Base-by-base conservation (phyloP, 192 early-diverging fungal genomes). In the Dissophora globulifera region DNA sequence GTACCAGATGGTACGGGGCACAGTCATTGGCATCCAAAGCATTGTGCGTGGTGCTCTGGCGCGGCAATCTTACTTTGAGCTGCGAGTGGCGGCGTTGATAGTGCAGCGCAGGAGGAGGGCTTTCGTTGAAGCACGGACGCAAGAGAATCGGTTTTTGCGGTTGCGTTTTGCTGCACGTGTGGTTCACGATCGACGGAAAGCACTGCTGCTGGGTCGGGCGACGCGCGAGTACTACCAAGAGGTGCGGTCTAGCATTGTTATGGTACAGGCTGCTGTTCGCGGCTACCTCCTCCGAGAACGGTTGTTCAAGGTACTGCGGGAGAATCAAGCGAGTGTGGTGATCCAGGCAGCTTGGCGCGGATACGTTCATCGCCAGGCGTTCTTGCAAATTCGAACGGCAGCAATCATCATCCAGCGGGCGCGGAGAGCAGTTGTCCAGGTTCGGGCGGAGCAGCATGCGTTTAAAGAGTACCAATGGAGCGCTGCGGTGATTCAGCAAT, bases 331-430 rank as follows among this genome's bases (percentile, higher is more conserved):
- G 9, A 22, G 47, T 29, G 42, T 66, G 62, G 33, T 16, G 3
- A 75, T 75, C 23, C 71, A 75, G 13, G 62, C 71, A 4, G 43
- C 57, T 12, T 75, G 71, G 78, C 67, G 62, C 11, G 78, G 67
- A 26, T 42, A 55, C 42, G 47, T 59, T 15, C 60, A 70, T 19
- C 60, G 62, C 10, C 53, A 9, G 32, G 41, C 11, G 16, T 79
- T 50, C 46, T 19, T 60, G 16, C 56, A 31, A 13, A 17, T 35
- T 13, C 51, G 26, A 35, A 20, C 4, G 0, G 78, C 78, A 2
- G 56, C 67, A 4, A 64, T 70, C 35, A 29, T 11, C 17, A 69
- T 70, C 27, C 78, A 79, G 35, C 54, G 56, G 33, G 35, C n/a
- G 4, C 70, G 78, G 78, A 57, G 68, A 23, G 78, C 78, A 8